Base-by-base conservation (phyloP, 1,284 basidiomycete species). In the Puccinia horiana region DNA sequence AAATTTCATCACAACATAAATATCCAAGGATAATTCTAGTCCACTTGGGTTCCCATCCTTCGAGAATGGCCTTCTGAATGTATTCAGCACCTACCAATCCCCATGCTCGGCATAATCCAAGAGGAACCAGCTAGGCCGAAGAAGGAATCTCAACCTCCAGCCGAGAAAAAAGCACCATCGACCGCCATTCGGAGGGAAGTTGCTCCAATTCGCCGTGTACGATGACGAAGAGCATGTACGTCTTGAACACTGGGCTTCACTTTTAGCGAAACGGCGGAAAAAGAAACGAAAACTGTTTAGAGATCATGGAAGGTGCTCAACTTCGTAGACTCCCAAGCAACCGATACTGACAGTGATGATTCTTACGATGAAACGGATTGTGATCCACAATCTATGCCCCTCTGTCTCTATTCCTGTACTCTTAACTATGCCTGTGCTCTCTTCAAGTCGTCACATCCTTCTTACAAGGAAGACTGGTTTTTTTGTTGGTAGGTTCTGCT, bases 201-300 rank as follows among this genome's bases (percentile, higher is more conserved):
- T 29, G 54, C 77, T 35, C n/a, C 77, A 2, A 80, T 42, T 54
- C 77, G 67, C 26, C 29, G 67, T 47, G 40, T 29, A 73, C 54
- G 77, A 80, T 73, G 52, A 72, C 44, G 65, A 52, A 14, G 67
- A 80, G 29, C 67, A 80, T n/a, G 67, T 44, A 37, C 56, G 77
- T 52, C 65, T 72, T 37, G 35, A 70, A 44, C 77, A 80, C n/a
- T 72, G 77, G 77, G 77, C 77, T 26, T 52, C 65, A 14, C 52
- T 73, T 26, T 73, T 80, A 61, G 67, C 77, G 20, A 52, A 42
- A 14, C 44, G 44, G 26, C 35, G 67, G 8, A 80, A 44, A 32
- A 80, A 80, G 67, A 80, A 80, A 26, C 42, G 77, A 54, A 80
- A 80, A 73, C 77, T n/a, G 77, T 52, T 26, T 69, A 40, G 76